These are phyloP conservation scores for Phylloboletellus chloephorus DNA, from an alignment of 1,284 basidiomycete genomes.

Conservation along the genomic window DNA sequence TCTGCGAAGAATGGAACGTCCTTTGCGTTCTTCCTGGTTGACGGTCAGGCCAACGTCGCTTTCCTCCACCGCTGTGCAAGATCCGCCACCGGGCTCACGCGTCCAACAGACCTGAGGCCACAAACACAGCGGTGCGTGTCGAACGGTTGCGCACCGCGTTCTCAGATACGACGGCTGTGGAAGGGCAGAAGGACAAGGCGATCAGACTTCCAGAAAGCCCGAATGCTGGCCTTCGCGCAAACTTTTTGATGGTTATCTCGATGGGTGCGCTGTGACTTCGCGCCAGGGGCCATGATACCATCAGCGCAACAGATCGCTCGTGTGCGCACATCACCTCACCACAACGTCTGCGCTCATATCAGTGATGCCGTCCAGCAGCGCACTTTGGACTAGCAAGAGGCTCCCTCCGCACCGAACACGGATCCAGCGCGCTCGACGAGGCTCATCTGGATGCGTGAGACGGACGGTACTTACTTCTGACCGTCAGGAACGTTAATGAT, in stretches of 20 bases:
- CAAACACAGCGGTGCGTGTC: background rate
- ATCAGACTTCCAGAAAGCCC: slow-evolving; percentile 18
- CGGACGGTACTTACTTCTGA: slow-evolving; percentile 6
- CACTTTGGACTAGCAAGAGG: background rate
- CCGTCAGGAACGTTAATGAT: slow-evolving; percentile 11
- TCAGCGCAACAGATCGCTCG: slow-evolving; percentile 18
- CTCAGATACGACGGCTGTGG: slow-evolving; percentile 1
- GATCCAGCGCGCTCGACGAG: background rate
- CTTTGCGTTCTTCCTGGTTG: slow-evolving; percentile 8
- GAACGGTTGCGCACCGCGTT: background rate
- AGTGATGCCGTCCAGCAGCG: background rate
- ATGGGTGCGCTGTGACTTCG: slow-evolving; percentile 13
- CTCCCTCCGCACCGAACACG: background rate
- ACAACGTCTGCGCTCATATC: background rate
- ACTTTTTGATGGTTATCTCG: slow-evolving; percentile 17
- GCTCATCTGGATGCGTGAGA: background rate
- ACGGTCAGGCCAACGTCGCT: slow-evolving; percentile 1
- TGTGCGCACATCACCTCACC: slow-evolving; percentile 1
- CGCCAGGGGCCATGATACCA: slow-evolving; percentile 24
- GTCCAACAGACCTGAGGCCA: background rate
- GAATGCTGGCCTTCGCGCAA: slow-evolving; percentile 13
- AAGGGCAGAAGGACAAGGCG: slow-evolving; percentile 7
- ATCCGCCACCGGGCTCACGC: slow-evolving; percentile 22
- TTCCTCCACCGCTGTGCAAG: background rate
- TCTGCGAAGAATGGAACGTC: slow-evolving; percentile 21